Base-by-base conservation (phyloP, 192 early-diverging fungal species). In the Thamnidium elegans region DNA sequence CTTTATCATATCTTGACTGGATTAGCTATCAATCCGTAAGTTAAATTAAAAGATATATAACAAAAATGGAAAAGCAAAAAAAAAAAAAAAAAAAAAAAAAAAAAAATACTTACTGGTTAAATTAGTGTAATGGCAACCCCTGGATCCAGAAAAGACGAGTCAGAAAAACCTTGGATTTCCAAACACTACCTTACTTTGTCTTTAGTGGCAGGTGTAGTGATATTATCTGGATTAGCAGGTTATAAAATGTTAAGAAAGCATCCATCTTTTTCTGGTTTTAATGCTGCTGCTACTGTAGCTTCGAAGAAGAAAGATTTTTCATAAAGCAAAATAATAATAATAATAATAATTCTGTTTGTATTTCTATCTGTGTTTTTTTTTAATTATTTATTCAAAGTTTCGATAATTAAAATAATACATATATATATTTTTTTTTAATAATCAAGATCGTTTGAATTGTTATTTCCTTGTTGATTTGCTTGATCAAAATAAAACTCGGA, bases 1-100 rank as follows among this genome's bases (percentile, higher is more conserved):
- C 74, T 99, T 44, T 97, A 90, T 68, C 86, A 92, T 69, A 81
- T 92, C 15, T 77, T 98, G 63, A 90, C 92, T 0, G 86, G 89
- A 0, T 85, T 93, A 0, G 88, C 89, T 19, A 92, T 96, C 84
- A 87, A 92, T 65, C 94, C 94, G 74, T 76, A 76, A 72, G 74
- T 71, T 3, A 32, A n/a, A n/a, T n/a, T n/a, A n/a, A n/a, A n/a
- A 31, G 9, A 14, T 80, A 74, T 65, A n/a, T n/a, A n/a, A n/a
- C n/a, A n/a, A n/a, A n/a, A n/a, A n/a, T n/a, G n/a, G n/a, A n/a
- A n/a, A n/a, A n/a, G n/a, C n/a, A n/a, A n/a, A n/a, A n/a, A n/a
- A n/a, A 3, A 48, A 20, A 39, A 30, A 17, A 20, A 17, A 8
- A 4, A n/a, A 1, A 1, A 32, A 53, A 26, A 10, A n/a, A 14